These are phyloP conservation scores for Chlorella sorokiniana DNA, from an alignment of 139 green algal genomes.

Conservation along the genomic window DNA sequence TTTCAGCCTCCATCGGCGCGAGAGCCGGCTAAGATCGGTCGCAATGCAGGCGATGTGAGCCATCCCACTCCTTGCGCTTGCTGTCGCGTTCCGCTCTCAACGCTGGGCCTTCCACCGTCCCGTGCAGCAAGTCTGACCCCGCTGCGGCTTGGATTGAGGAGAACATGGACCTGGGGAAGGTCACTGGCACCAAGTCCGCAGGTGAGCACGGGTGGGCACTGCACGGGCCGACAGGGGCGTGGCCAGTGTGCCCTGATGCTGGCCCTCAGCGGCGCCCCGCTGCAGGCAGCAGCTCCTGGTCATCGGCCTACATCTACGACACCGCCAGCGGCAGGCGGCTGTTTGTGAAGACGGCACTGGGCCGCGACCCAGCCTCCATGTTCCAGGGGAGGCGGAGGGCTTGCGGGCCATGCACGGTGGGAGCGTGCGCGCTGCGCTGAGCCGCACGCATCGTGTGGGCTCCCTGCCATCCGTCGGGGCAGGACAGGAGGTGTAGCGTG, in stretches of 20 bases:
- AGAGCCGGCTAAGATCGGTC: no score
- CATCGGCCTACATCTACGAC: slow-evolving; percentile 57
- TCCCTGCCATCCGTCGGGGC: neutral
- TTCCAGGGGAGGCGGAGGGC: slow-evolving; percentile 86
- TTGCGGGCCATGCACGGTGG: slow-evolving; percentile 84
- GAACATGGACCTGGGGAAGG: slow-evolving; percentile 50
- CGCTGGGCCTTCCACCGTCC: neutral
- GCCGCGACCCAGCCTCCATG: slow-evolving; percentile 65
- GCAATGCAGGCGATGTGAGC: neutral
- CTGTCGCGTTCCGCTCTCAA: neutral
- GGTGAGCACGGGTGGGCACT: neutral
- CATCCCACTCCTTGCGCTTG: neutral
- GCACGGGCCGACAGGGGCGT: neutral
- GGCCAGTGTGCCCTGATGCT: no score
- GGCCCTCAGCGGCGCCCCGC: neutral
- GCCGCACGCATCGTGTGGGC: slow-evolving; percentile 11
- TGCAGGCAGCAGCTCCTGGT: slow-evolving; percentile 59
- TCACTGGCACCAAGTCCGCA: slow-evolving; percentile 36
- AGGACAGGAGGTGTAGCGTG: neutral
- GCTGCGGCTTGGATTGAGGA: slow-evolving; percentile 30
- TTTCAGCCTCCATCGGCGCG: no score
- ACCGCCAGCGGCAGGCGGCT: slow-evolving; percentile 56
- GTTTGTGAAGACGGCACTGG: slow-evolving; percentile 84
- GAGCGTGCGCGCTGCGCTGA: neutral
- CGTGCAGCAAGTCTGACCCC: neutral